A percentile compares a stretch with the other conserved stretches of the same genome.
phyloP scores from a whole-genome alignment of 805 yeast species.

The Candida germanica region DNA sequence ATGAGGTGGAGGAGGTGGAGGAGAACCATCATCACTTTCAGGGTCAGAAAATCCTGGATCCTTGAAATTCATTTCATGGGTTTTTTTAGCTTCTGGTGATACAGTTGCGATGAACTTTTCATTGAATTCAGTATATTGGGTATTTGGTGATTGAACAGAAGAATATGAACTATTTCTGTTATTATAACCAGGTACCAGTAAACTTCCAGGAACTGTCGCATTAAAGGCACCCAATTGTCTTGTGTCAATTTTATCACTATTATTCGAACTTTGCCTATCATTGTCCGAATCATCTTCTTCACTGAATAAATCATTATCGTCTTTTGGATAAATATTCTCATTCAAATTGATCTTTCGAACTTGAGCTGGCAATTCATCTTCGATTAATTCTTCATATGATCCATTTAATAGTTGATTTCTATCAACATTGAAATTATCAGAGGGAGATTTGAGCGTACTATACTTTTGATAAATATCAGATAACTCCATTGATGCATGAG shows the following conservation, averaged over 20 bases:
- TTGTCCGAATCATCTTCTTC: constrained; percentile 25
- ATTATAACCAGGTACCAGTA: constrained; percentile 15
- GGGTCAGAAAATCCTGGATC: constrained; percentile 4
- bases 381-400: constrained; percentile 31
- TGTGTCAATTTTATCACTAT: constrained; percentile 19
- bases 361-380: constrained; percentile 31
- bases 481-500: constrained; percentile 37
- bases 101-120: constrained; percentile 26
- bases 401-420: constrained; percentile 38
- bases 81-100: constrained; percentile 9
- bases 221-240: constrained; percentile 17
- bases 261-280: constrained; percentile 11
- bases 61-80: neutral
- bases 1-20: constrained; percentile 25
- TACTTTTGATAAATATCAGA: constrained; percentile 44
- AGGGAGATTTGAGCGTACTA: constrained; percentile 36
- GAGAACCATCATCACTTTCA: constrained; percentile 16
- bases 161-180: constrained; percentile 33
- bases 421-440: constrained; percentile 35
- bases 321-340: constrained; percentile 32
- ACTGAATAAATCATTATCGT: constrained; percentile 36
- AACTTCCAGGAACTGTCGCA: constrained; percentile 3
- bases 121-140: constrained; percentile 42
- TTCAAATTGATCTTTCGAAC: constrained; percentile 26
- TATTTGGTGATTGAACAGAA: constrained; percentile 41